Base-by-base conservation (phyloP, 2,329 filamentous ascomycete species). In the Pseudopithomyces chartarum region DNA sequence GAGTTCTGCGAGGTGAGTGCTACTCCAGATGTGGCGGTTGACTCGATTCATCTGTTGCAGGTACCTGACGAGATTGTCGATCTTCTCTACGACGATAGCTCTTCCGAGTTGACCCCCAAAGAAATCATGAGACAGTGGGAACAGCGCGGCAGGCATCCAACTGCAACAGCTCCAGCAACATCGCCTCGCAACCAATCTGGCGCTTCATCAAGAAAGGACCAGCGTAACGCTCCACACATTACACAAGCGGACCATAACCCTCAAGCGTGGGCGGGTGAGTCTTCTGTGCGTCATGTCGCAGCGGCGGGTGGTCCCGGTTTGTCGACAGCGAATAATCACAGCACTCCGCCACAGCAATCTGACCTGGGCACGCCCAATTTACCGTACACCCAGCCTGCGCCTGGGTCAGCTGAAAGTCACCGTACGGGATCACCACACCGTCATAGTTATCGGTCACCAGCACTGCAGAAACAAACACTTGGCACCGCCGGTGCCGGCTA, bases 121-220 rank as follows among this genome's bases (percentile, higher is more conserved):
- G 95, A 99, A 70, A 98, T 99, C 53, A 83, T 99, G 50, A 96
- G 94, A 74, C 87, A 92, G 55, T 97, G 96, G 76, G 92, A 92
- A 48, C 91, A 96, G 70, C 89, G 95, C 60, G 87, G 78, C 78
- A 90, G 80, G 85, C 79, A 78, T 81, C 76, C 85, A 87, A 76
- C 78, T 83, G 68, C 79, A 82, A 73, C 82, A 87, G 54, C 55
- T 82, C 69, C 78, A 82, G 71, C 48, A 66, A 33, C 61, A 5
- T 69, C 69, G 4, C 74, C 63, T 75, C 73, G 79, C 23, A 66
- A 69, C 42, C 68, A 63, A 39, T 60, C 65, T 6, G 66, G 65
- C 82, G 76, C 80, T 83, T 76, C 81, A 81, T 73, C 84, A 85
- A 75, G 81, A 78, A 73, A 73, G 53, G 74, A 80, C 59, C 72